Evolutionary conservation across 2,329 filamentous ascomycete genomes (phyloP).

Genomic region (Botryotinia calthae): DNA sequence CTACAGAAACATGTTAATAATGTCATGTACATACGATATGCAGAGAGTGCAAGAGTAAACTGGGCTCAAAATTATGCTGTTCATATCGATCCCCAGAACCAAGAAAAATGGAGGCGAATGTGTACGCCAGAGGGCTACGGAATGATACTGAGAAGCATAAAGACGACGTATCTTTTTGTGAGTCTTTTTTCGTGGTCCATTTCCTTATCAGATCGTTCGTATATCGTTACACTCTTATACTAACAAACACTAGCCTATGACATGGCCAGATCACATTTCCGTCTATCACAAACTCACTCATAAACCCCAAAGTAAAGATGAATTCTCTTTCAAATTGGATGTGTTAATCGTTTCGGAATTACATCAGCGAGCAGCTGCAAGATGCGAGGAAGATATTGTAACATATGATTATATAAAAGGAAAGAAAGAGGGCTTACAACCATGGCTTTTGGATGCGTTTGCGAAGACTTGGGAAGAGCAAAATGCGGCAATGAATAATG

Average conservation of each 20-base stretch:
- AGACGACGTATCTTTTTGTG: slow-evolving; percentile 85
- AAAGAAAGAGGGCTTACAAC: slow-evolving; percentile 55
- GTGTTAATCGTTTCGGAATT: slow-evolving; percentile 71
- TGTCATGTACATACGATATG: slow-evolving; percentile 77
- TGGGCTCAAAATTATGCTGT: slow-evolving; percentile 71
- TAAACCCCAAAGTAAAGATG: slow-evolving; percentile 17
- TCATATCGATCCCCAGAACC: slow-evolving; percentile 59
- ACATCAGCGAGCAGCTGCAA: slow-evolving; percentile 69
- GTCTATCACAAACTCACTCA: slow-evolving; percentile 74
- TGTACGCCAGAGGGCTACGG: slow-evolving; percentile 66
- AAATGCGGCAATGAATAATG: slow-evolving; percentile 53
- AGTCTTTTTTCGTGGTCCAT: slow-evolving; percentile 38
- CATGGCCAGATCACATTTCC: slow-evolving; percentile 76
- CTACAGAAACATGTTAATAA: slow-evolving; percentile 77
- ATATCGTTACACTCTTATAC: background rate
- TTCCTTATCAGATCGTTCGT: background rate
- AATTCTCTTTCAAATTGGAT: slow-evolving; percentile 56
- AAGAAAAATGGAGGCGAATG: slow-evolving; percentile 64
- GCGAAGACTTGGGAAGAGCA: slow-evolving; percentile 59
- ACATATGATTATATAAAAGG: slow-evolving; percentile 69
- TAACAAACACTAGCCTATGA: slow-evolving; percentile 59
- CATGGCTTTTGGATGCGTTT: slow-evolving; percentile 62
- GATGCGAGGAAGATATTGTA: slow-evolving; percentile 74
- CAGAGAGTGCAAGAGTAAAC: slow-evolving; percentile 76
- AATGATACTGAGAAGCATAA: slow-evolving; percentile 76